A percentile compares a stretch with the other conserved stretches of the same genome.
Conservation (phyloP, 148 eudicot species). For the Fagopyrum homotropicum region DNA sequence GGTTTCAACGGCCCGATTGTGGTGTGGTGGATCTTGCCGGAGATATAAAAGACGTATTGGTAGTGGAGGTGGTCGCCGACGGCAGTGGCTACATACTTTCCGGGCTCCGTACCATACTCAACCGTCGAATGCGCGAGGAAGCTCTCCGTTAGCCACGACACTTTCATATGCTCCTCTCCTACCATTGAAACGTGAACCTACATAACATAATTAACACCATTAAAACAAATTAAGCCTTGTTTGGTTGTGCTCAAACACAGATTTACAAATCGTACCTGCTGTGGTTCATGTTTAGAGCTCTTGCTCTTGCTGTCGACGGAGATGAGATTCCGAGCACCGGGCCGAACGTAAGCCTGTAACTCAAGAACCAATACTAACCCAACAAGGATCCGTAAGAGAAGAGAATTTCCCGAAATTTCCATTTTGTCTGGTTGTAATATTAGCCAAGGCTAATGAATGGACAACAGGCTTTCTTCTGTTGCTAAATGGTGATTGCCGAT, state of each 20-base stretch:
- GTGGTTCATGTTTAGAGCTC: conserved; percentile 4
- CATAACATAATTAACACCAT: neutral
- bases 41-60: conserved; percentile 47
- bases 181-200: conserved; percentile 73
- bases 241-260: neutral
- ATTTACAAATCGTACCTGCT: neutral
- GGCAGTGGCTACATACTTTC: conserved; percentile 30
- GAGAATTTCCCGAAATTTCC: neutral
- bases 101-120: conserved; percentile 48
- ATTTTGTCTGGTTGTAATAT: no score
- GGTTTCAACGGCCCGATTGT: conserved; percentile 66
- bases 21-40: conserved; percentile 59
- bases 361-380: neutral
- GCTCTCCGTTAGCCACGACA: conserved; percentile 58
- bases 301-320: neutral
- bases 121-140: conserved; percentile 33
- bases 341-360: neutral
- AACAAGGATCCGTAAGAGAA: neutral
- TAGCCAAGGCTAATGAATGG: no score
- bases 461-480: neutral
- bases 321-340: neutral
- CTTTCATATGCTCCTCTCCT: conserved; percentile 51
- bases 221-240: neutral
- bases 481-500: neutral
- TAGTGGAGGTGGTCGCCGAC: conserved; percentile 47